Base-by-base conservation (phyloP, 2,329 filamentous ascomycete species). In the Didymosphaeria variabile region DNA sequence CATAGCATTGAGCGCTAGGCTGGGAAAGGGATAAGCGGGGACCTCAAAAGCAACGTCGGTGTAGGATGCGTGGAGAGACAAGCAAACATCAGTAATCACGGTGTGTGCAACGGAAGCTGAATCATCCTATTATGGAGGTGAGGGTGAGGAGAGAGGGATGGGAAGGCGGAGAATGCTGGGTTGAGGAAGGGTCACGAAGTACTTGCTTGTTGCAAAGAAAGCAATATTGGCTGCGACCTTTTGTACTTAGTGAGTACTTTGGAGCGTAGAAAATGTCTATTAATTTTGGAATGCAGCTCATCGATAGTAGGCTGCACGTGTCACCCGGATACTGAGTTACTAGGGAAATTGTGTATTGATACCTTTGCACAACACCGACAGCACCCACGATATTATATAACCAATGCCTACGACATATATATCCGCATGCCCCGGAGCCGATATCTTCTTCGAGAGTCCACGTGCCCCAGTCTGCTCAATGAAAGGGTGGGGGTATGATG, bases 1-100 rank as follows among this genome's bases (percentile, higher is more conserved):
- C 23, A 55, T 42, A 9, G 38, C n/a, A n/a, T n/a, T n/a, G n/a
- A n/a, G n/a, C 52, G 52, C 52, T 55, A 55, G n/a, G 52, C 26
- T 13, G 36, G 4, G 12, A 44, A 17, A 12, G 26, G 52, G 21
- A 29, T 31, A 45, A 15, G 26, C 29, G 38, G 38, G 38, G 38
- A 55, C 38, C 52, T 55, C 15, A 21, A 45, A 32, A 17, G 15
- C 52, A 45, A 55, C 52, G 26, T 55, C 52, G 15, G 1, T 13
- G 23, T 31, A 52, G 23, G 5, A 29, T 47, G 21, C 23, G 23
- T 31, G 23, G 21, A 26, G 5, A 5, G 7, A 47, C n/a, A 31
- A 9, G 15, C 29, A 8, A 17, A 31, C 23, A 47, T 47, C 23
- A 47, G 12, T 47, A 47, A 47, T 47, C 23, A 31, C n/a, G 7